Base-by-base conservation (phyloP, 148 eudicot species). In the Rhododendron kiyosumense region DNA sequence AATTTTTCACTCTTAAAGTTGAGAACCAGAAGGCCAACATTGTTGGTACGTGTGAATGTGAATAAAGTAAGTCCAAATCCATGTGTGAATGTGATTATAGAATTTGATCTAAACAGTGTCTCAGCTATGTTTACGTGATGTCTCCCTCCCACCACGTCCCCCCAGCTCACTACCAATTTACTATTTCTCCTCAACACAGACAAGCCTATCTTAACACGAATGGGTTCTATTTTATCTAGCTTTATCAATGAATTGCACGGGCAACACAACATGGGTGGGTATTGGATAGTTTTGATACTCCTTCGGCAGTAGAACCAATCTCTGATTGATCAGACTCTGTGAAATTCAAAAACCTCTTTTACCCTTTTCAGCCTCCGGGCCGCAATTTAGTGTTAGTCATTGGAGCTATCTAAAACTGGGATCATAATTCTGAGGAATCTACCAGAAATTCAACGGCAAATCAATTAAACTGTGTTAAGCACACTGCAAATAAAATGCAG, bases 111-210 rank as follows among this genome's bases (percentile, higher is more conserved):
- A 5, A 83, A 28, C 20, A 30, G 8, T 46, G 30, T 46, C 2
- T 71, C 20, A 8, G 65, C 48, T 43, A 48, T 84, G 78, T 83
- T 83, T 30, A 43, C 45, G 79, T 38, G 5, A 71, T 71, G 85
- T 84, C 63, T 20, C 48, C 79, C 46, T 61, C 28, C 77, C 85
- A 38, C 48, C 22, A 61, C 32, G 51, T 45, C 26, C 59, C 30
- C 30, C 43, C 83, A 48, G 57, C 59, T 80, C 83, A 80, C 36
- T n/a, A 80, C 57, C 57, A 80, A 46, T 80, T 80, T 32, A 32
- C 34, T 15, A 26, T 14, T 80, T 51, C 18, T 67, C 30, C 59
- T 45, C 51, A 11, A 79, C 48, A 13, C 48, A 41, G 61, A 49
- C 63, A 80, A 0, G 83, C 43, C 43, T 28, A 30, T 80, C 57